A percentile compares a stretch with the other conserved stretches of the same genome.
phyloP scores from a whole-genome alignment of 306 rosid species.

The Benincasa hispida region DNA sequence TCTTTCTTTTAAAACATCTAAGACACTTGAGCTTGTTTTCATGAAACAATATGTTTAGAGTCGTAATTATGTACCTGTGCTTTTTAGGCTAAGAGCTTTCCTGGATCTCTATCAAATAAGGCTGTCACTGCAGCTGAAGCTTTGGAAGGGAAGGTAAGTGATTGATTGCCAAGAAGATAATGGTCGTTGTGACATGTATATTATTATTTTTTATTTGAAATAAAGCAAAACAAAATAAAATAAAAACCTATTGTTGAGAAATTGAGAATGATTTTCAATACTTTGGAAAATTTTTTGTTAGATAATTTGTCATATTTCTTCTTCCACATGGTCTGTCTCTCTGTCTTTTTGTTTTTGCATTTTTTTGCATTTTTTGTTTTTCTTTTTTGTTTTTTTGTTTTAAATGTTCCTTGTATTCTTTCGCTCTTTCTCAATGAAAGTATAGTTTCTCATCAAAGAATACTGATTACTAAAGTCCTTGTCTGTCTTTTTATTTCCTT shows the following conservation, averaged over 20 bases:
- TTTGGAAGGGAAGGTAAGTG: constrained; percentile 90
- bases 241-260: background rate
- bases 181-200: background rate
- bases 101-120: constrained; percentile 52
- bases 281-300: background rate
- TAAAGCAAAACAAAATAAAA: no score
- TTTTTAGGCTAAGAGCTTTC: constrained; percentile 66
- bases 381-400: background rate
- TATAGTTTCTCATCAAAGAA: background rate
- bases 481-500: background rate
- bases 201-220: no score
- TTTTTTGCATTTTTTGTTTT: background rate
- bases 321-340: background rate
- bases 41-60: background rate
- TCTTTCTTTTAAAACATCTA: background rate
- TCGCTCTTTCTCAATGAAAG: background rate
- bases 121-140: constrained; percentile 71
- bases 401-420: background rate
- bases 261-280: background rate
- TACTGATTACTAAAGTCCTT: background rate
- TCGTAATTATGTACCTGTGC: constrained; percentile 4
- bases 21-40: background rate
- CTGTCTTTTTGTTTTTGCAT: background rate
- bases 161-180: background rate
- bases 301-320: background rate